Evolutionary conservation across 2,329 filamentous ascomycete species (phyloP).

Genomic region (Ophiocordyceps unilateralis): DNA sequence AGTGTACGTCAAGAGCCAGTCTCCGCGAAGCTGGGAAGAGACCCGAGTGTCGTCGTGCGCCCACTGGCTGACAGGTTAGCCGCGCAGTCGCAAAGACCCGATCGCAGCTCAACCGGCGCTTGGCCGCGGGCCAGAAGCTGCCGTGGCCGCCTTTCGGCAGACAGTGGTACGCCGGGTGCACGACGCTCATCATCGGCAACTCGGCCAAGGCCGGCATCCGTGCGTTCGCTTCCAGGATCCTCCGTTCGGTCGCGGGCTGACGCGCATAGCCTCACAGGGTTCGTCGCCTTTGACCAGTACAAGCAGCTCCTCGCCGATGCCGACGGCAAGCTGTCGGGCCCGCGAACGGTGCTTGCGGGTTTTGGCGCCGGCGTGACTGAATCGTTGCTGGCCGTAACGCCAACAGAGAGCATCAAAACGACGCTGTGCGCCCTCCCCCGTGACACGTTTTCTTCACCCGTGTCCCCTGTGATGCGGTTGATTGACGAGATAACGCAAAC

Average conservation of each 20-base stretch:
- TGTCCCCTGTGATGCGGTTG: no score
- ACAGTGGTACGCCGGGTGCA: slow-evolving; percentile 97
- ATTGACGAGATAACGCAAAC: no score
- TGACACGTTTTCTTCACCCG: not conserved
- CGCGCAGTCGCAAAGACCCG: slow-evolving; percentile 74
- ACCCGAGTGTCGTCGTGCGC: not conserved
- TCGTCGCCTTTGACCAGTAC: slow-evolving; percentile 93
- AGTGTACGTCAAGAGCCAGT: slow-evolving; percentile 42
- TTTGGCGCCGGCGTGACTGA: slow-evolving; percentile 93
- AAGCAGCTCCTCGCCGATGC: slow-evolving; percentile 68
- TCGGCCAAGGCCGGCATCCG: slow-evolving; percentile 90
- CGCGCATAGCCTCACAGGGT: slow-evolving; percentile 21
- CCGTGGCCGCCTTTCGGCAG: slow-evolving; percentile 86
- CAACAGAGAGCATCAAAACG: slow-evolving; percentile 96
- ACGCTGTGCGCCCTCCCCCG: slow-evolving; percentile 40
- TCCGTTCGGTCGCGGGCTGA: not conserved
- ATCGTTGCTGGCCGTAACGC: slow-evolving; percentile 82
- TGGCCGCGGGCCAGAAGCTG: slow-evolving; percentile 69
- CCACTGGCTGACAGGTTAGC: not conserved
- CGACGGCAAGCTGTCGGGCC: slow-evolving; percentile 76
- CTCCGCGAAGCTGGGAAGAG: not conserved
- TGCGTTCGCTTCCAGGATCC: slow-evolving; percentile 40
- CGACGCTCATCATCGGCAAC: slow-evolving; percentile 91
- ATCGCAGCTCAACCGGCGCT: slow-evolving; percentile 74
- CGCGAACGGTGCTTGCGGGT: slow-evolving; percentile 78